Percentiles rank a stretch among this genome's conserved stretches.
Evolutionary conservation across 148 eudicot genomes (phyloP).

Genomic region (Rhododendron henanense): DNA sequence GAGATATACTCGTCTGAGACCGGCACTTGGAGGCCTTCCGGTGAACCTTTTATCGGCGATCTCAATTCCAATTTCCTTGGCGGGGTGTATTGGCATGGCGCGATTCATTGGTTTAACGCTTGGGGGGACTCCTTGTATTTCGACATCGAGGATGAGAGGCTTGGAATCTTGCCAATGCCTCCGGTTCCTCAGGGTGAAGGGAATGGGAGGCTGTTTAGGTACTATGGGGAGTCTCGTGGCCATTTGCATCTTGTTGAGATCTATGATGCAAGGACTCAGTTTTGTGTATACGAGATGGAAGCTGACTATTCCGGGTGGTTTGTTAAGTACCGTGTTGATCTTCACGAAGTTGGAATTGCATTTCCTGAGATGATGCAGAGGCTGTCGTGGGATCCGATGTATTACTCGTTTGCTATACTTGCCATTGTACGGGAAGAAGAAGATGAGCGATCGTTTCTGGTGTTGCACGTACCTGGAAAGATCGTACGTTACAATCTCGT

Average conservation of each 20-base stretch:
- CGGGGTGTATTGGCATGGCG: constrained; percentile 20
- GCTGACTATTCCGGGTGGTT: constrained; percentile 27
- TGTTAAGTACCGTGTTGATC: constrained; percentile 22
- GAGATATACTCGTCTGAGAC: constrained; percentile 20
- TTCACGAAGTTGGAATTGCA: neutral
- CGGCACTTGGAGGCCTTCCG: constrained; percentile 10
- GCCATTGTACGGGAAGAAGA: constrained; percentile 12
- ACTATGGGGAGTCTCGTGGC: constrained; percentile 15
- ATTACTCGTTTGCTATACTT: constrained; percentile 9
- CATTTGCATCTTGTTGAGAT: constrained; percentile 20
- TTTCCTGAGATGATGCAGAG: constrained; percentile 13
- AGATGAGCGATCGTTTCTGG: neutral
- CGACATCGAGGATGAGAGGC: constrained; percentile 17
- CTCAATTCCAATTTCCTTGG: neutral
- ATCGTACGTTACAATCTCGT: neutral
- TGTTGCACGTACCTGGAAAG: neutral
- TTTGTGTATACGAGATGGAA: constrained; percentile 20
- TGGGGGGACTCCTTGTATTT: constrained; percentile 8
- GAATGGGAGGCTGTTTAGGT: neutral
- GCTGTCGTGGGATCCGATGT: neutral
- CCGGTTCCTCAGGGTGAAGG: neutral
- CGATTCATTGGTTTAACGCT: constrained; percentile 17
- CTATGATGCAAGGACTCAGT: neutral
- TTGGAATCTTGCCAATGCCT: constrained; percentile 4
- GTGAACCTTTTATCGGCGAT: neutral